Conservation (phyloP, 169 alveolate genomes). For the Babesia ovata region DNA sequence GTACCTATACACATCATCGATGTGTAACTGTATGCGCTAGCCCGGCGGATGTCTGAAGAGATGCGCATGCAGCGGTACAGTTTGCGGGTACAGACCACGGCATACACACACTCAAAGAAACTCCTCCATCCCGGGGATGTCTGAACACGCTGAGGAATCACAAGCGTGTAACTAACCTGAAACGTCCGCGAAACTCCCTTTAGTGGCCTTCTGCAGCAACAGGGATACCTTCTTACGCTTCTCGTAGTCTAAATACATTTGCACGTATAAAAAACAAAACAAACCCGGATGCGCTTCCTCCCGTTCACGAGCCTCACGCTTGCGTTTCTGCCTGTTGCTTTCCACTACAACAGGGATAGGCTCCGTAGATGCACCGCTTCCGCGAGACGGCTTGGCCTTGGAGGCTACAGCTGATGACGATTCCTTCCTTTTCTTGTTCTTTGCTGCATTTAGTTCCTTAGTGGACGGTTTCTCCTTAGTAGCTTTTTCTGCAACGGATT, state of each 20-base stretch:
- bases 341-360: not conserved
- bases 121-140: slow-evolving; percentile 29
- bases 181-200: slow-evolving; percentile 37
- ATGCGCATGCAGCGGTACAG: no score
- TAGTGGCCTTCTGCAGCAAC: slow-evolving; percentile 29
- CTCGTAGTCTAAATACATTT: not conserved
- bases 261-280: not conserved
- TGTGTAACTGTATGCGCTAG: no score
- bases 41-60: no score
- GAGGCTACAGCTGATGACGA: not conserved
- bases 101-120: slow-evolving; percentile 1
- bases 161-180: slow-evolving; percentile 2
- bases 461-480: not conserved
- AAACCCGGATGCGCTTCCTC: not conserved
- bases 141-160: not conserved
- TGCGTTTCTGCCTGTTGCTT: not conserved
- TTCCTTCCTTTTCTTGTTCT: not conserved
- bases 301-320: not conserved
- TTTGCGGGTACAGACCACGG: not conserved
- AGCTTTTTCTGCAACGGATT: no score
- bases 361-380: not conserved
- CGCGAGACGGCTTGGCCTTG: not conserved
- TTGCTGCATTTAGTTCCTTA: not conserved
- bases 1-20: no score
- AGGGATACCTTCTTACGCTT: slow-evolving; percentile 18